phyloP scores from a whole-genome alignment of 2,329 filamentous ascomycete species.

The Hypomyces perniciosus region DNA sequence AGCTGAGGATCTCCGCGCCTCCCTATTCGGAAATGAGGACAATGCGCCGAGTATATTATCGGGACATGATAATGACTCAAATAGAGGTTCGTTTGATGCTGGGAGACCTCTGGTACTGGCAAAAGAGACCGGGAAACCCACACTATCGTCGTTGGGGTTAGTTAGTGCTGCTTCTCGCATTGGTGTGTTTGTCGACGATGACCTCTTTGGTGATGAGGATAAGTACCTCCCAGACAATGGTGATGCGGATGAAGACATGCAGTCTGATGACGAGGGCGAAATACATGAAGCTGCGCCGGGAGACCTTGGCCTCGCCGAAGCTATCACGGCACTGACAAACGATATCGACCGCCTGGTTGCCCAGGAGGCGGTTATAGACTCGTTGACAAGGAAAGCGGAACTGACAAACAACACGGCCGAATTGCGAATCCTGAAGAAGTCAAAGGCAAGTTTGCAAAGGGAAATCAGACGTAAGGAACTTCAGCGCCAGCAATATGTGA shows the following conservation, averaged over 20 bases:
- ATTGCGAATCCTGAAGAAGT: constrained; percentile 85
- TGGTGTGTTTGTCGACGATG: constrained; percentile 88
- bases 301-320: constrained; percentile 87
- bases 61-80: constrained; percentile 53
- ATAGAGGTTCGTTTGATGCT: constrained; percentile 56
- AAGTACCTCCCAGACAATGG: constrained; percentile 81
- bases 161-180: constrained; percentile 82
- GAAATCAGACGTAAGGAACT: constrained; percentile 93
- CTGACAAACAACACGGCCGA: constrained; percentile 96
- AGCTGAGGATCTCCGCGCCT: constrained; percentile 58
- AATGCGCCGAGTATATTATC: constrained; percentile 45
- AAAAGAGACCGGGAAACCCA: constrained; percentile 64
- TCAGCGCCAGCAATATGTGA: constrained; percentile 91
- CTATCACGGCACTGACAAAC: constrained; percentile 78
- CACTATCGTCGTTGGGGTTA: constrained; percentile 82
- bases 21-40: constrained; percentile 50
- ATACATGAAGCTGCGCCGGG: constrained; percentile 93
- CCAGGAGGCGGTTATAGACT: constrained; percentile 88
- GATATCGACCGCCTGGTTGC: constrained; percentile 85
- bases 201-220: constrained; percentile 85
- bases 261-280: constrained; percentile 63
- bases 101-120: constrained; percentile 26
- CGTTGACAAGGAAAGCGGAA: constrained; percentile 87
- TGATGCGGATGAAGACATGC: constrained; percentile 54
- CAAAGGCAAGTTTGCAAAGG: constrained; percentile 83